Percentiles rank a stretch among this genome's conserved stretches.
phyloP scores from a whole-genome alignment of 306 rosid species.

The Rosa multiflora region DNA sequence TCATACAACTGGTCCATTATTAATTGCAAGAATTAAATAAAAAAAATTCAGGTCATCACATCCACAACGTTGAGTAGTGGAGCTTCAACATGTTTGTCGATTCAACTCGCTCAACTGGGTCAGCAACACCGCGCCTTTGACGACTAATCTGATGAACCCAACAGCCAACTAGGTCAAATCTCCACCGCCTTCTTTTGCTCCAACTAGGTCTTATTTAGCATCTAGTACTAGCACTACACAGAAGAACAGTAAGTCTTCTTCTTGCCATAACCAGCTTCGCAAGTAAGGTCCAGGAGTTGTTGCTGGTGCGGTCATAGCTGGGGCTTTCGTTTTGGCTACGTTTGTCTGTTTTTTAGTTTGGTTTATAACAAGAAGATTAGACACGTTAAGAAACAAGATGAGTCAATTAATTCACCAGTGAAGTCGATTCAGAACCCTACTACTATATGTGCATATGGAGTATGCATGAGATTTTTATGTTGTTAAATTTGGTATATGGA shows the following conservation, averaged over 20 bases:
- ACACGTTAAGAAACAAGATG: slow-evolving; percentile 30
- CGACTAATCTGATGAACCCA: slow-evolving; percentile 57
- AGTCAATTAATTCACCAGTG: no score
- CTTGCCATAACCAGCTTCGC: slow-evolving; percentile 78
- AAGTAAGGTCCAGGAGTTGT: slow-evolving; percentile 83
- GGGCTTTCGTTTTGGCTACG: slow-evolving; percentile 76
- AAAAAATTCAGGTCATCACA: not conserved
- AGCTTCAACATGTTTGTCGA: slow-evolving; percentile 74
- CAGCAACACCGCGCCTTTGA: slow-evolving; percentile 50
- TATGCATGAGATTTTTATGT: no score
- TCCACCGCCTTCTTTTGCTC: slow-evolving; percentile 73
- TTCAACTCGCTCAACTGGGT: slow-evolving; percentile 23
- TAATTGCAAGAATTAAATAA: no score
- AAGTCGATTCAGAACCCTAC: no score
- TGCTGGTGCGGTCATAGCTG: slow-evolving; percentile 87
- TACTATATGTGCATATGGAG: no score
- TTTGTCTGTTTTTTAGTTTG: slow-evolving; percentile 81
- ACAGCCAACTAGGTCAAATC: slow-evolving; percentile 52
- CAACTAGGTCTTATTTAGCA: slow-evolving; percentile 38
- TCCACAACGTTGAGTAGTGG: slow-evolving; percentile 89
- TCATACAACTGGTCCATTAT: no score
- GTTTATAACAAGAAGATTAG: slow-evolving; percentile 75
- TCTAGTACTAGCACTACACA: slow-evolving; percentile 28
- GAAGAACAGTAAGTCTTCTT: slow-evolving; percentile 45
- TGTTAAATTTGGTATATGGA: no score